Percentiles rank a stretch among this genome's conserved stretches.
These are phyloP conservation scores for Metarhizium brunneum DNA, from an alignment of 2,329 filamentous ascomycete genomes.

Conservation along the genomic window DNA sequence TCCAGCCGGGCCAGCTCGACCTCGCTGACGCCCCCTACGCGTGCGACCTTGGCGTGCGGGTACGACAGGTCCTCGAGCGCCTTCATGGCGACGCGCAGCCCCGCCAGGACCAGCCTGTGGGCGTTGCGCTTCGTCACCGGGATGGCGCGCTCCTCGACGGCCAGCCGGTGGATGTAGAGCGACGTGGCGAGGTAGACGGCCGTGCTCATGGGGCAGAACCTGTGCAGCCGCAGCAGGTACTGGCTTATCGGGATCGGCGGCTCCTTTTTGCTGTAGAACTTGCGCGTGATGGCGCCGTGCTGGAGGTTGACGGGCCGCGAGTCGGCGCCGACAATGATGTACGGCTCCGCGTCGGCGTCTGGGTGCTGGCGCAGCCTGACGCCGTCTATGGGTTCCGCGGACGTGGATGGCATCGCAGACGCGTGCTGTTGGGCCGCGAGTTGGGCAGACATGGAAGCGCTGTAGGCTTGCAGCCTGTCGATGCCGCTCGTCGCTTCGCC, in stretches of 20 bases:
- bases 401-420: neutral
- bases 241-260: slow-evolving; percentile 76
- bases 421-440: slow-evolving; percentile 11
- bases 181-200: slow-evolving; percentile 88
- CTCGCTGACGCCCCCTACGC: slow-evolving; percentile 80
- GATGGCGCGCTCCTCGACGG: slow-evolving; percentile 67
- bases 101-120: slow-evolving; percentile 77
- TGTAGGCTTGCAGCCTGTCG: slow-evolving; percentile 17
- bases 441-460: slow-evolving; percentile 16
- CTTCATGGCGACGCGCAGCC: slow-evolving; percentile 83
- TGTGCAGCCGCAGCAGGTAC: slow-evolving; percentile 79
- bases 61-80: slow-evolving; percentile 89
- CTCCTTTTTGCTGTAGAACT: slow-evolving; percentile 84
- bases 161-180: slow-evolving; percentile 76
- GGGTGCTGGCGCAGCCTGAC: slow-evolving; percentile 36
- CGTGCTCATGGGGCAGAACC: slow-evolving; percentile 87
- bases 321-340: slow-evolving; percentile 57
- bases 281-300: slow-evolving; percentile 76
- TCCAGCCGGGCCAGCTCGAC: slow-evolving; percentile 75
- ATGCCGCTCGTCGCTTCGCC: neutral
- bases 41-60: slow-evolving; percentile 72
- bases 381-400: slow-evolving; percentile 39
- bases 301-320: slow-evolving; percentile 68
- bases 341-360: slow-evolving; percentile 32
- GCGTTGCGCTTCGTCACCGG: slow-evolving; percentile 76